phyloP scores from a whole-genome alignment of 2,329 filamentous ascomycete species.

The Colletotrichum orchidophilum region DNA sequence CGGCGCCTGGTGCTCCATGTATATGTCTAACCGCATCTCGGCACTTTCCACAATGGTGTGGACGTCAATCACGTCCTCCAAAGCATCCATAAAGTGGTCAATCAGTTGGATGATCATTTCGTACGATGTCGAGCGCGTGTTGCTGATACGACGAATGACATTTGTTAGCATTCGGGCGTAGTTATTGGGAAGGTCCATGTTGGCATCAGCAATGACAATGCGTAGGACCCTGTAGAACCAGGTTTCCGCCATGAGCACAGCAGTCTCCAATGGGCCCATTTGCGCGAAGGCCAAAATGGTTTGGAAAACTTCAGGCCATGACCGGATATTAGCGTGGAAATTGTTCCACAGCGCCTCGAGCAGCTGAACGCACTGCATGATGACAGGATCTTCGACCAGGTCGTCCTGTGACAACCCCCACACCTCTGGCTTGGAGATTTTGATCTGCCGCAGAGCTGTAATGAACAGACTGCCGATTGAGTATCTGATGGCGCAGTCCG shows the following conservation, averaged over 20 bases:
- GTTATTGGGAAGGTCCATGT: conserved; percentile 60
- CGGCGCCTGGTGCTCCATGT: conserved; percentile 41
- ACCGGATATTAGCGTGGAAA: conserved; percentile 69
- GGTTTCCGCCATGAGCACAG: conserved; percentile 66
- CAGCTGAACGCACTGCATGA: conserved; percentile 37
- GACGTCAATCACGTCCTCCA: conserved; percentile 49
- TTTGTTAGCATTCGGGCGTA: conserved; percentile 64
- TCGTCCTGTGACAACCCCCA: conserved; percentile 52
- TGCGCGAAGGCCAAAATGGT: conserved; percentile 73
- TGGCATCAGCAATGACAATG: conserved; percentile 68
- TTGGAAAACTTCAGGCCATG: conserved; percentile 82
- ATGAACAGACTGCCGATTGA: conserved; percentile 63
- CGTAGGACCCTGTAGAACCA: conserved; percentile 68
- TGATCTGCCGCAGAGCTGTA: conserved; percentile 61
- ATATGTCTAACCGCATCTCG: conserved; percentile 49
- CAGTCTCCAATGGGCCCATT: conserved; percentile 67
- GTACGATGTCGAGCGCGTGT: conserved; percentile 63
- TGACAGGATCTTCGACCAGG: conserved; percentile 34
- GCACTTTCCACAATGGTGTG: conserved; percentile 50
- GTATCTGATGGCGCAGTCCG: conserved; percentile 64
- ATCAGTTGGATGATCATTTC: conserved; percentile 61
- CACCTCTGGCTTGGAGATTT: conserved; percentile 53
- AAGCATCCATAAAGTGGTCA: conserved; percentile 52
- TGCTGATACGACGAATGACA: conserved; percentile 58
- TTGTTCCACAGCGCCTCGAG: conserved; percentile 67